Percentiles rank a stretch among this genome's conserved stretches.
These are phyloP conservation scores for Haplosporangium sp. DNA, from an alignment of 371 early-diverging fungal genomes.

Conservation along the genomic window DNA sequence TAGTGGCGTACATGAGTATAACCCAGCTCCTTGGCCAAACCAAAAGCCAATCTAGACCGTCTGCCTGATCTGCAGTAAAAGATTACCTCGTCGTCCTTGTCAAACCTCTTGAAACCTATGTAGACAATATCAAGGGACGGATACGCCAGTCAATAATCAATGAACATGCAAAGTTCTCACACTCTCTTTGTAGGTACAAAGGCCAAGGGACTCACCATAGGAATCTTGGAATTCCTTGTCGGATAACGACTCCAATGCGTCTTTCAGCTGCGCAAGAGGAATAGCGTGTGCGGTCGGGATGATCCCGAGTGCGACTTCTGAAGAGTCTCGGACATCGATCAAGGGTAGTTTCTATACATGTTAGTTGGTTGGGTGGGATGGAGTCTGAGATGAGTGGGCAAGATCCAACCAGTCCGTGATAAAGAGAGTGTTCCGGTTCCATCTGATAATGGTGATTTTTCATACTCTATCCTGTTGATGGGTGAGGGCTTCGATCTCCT, in stretches of 20 bases:
- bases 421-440: neutral
- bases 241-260: conserved; percentile 6
- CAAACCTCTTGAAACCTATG: conserved; percentile 17
- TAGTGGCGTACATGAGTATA: conserved; percentile 56
- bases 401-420: no score
- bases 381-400: no score
- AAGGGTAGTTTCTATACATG: conserved; percentile 4
- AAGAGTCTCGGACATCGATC: conserved; percentile 17
- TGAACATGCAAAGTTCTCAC: no score
- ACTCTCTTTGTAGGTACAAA: no score
- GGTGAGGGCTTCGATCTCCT: conserved; percentile 5
- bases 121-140: no score
- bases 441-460: neutral
- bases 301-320: conserved; percentile 4
- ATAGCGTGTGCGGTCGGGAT: conserved; percentile 12
- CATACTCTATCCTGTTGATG: conserved; percentile 1
- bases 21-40: conserved; percentile 52
- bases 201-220: neutral
- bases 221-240: conserved; percentile 5
- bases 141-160: no score
- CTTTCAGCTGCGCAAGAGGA: neutral
- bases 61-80: conserved; percentile 57
- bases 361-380: no score
- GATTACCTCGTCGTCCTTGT: conserved; percentile 17
- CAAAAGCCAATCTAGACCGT: conserved; percentile 58